Base-by-base conservation (phyloP, 352 stramenopile genomes). In the Aphanomyces cochlioides region DNA sequence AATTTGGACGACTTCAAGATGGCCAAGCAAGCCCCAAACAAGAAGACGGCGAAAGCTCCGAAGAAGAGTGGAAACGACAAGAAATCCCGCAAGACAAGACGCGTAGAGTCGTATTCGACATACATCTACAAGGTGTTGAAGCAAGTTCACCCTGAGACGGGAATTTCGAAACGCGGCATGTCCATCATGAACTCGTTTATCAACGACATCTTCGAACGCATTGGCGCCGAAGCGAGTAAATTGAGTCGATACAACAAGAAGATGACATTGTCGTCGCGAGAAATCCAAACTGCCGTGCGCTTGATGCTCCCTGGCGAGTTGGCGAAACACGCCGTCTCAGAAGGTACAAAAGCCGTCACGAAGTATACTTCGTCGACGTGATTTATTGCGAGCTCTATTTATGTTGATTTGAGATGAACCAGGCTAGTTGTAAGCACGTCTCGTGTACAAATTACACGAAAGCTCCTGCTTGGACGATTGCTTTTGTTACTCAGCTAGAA, bases 111-210 rank as follows among this genome's bases (percentile, higher is more conserved):
- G 69, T 96, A 96, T 80, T 90, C 83, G 75, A 92, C 84, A 50
- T 96, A 96, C 85, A 96, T 96, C 79, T 96, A 96, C 88, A 96
- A 96, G 83, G 89, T 96, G 63, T 72, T 96, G 68, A 93, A 90
- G 58, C 96, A 98, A 79, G 94, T 99, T 75, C 95, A 98, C 84
- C 93, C 95, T 6, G 93, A 98, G 72, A 98, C 92, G 73, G 96
- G 96, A 78, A 99, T 99, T 79, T 97, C 85, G 79, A 97, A 97
- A 89, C 95, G 94, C 72, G 96, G 90, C 58, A 98, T 98, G 95
- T 98, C 92, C 63, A 98, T 99, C 85, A 98, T 98, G 93, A 98
- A 98, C 89, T 99, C 96, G 73, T 99, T 99, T 82, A 98, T 99
- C 80, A 98, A 98, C 83, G 96, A 99, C 78, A 98, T 98, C 72